Conservation (phyloP, 2,329 filamentous ascomycete genomes). For the Parastagonospora avenae region DNA sequence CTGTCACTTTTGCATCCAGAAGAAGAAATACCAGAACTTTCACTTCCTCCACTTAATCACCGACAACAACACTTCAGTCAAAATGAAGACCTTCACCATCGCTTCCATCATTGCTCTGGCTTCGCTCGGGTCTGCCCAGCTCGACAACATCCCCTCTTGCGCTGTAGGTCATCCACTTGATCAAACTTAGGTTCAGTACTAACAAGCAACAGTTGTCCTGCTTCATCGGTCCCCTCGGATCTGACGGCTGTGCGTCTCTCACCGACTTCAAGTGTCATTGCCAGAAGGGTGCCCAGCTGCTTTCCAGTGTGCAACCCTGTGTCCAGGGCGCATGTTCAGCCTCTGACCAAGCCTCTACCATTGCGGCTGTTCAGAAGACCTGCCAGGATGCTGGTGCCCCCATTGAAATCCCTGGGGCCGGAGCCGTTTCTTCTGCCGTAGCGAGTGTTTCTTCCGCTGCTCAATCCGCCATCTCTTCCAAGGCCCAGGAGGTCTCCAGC, state of each 20-base stretch:
- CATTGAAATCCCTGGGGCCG: constrained; percentile 32
- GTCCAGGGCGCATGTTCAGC: constrained; percentile 50
- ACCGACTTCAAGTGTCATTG: constrained; percentile 55
- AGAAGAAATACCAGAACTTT: constrained; percentile 12
- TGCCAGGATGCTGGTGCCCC: constrained; percentile 40
- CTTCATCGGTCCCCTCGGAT: constrained; percentile 50
- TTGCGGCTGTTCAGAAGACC: constrained; percentile 36
- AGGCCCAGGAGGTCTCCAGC: constrained; percentile 6
- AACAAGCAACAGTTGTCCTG: constrained; percentile 50
- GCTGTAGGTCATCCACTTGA: constrained; percentile 45
- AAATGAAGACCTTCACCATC: constrained; percentile 46
- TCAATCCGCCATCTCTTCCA: constrained; percentile 2
- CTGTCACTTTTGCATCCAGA: constrained; percentile 17
- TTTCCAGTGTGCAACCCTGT: constrained; percentile 52
- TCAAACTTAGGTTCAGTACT: constrained; percentile 8
- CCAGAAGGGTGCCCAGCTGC: constrained; percentile 50
- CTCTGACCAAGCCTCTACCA: constrained; percentile 43
- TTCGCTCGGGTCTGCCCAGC: constrained; percentile 53
- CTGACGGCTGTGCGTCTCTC: constrained; percentile 53
- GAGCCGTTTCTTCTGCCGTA: constrained; percentile 12
- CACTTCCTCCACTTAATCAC: constrained; percentile 15
- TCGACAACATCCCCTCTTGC: constrained; percentile 53
- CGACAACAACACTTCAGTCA: constrained; percentile 23
- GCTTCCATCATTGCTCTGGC: constrained; percentile 50
- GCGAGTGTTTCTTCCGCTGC: constrained; percentile 7